These are phyloP conservation scores for Lathyrus sativus DNA, from an alignment of 306 rosid species.

Conservation along the genomic window DNA sequence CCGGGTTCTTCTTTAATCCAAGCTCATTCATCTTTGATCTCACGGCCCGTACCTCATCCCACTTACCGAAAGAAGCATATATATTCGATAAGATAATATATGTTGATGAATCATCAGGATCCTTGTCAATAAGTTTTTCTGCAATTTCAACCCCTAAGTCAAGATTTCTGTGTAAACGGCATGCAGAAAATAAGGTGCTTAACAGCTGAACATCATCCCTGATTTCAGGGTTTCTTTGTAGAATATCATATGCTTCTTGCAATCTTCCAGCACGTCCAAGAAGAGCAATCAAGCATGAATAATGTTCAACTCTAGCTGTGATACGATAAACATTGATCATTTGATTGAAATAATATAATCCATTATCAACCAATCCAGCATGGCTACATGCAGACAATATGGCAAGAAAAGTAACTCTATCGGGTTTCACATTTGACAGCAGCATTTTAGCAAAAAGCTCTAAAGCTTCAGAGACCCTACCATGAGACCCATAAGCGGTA, in stretches of 20 bases:
- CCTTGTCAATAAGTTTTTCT: conserved; percentile 51
- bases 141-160: conserved; percentile 65
- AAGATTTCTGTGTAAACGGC: conserved; percentile 57
- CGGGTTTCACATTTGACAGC: conserved; percentile 54
- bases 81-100: conserved; percentile 60
- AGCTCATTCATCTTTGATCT: conserved; percentile 71
- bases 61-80: conserved; percentile 64
- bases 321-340: conserved; percentile 61
- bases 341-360: conserved; percentile 58
- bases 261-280: conserved; percentile 88
- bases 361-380: conserved; percentile 72
- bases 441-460: conserved; percentile 66
- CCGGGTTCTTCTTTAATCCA: conserved; percentile 74
- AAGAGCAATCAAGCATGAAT: conserved; percentile 80
- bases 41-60: conserved; percentile 68
- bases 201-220: conserved; percentile 55
- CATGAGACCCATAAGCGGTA: conserved; percentile 77
- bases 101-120: conserved; percentile 69
- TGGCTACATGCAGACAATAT: conserved; percentile 82
- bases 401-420: conserved; percentile 69
- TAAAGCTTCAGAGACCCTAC: conserved; percentile 68
- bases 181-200: conserved; percentile 73
- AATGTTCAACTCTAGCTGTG: conserved; percentile 66
- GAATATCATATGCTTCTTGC: conserved; percentile 67
- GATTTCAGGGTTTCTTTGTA: conserved; percentile 59